Percentiles rank a stretch among this genome's conserved stretches.
These are phyloP conservation scores for Triglochin maritima DNA, from an alignment of 106 monocot species.

Conservation along the genomic window DNA sequence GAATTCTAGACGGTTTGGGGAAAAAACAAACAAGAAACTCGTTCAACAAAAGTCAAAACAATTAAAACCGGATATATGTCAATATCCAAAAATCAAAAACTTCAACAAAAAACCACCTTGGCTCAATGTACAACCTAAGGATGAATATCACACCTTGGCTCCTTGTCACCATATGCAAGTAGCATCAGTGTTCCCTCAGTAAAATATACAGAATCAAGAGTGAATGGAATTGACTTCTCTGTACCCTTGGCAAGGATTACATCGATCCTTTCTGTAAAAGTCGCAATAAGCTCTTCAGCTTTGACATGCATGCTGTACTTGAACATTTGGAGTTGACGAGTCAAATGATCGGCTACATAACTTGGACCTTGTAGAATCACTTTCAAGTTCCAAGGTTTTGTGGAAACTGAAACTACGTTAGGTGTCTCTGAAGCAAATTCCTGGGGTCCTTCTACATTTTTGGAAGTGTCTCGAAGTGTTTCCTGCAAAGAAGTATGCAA, in stretches of 20 bases:
- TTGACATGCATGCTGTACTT: conserved; percentile 33
- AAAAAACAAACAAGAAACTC: too few species aligned
- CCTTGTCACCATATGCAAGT: conserved; percentile 82
- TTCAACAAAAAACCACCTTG: too few species aligned
- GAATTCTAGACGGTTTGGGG: too few species aligned
- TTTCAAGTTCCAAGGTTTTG: conserved; percentile 18
- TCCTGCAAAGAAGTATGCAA: conserved; percentile 4
- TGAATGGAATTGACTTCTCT: conserved; percentile 51
- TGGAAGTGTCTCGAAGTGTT: conserved; percentile 9
- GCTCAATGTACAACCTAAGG: too few species aligned
- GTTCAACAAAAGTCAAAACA: too few species aligned
- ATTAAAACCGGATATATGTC: too few species aligned
- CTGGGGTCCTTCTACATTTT: conserved; percentile 9
- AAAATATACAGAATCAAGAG: conserved; percentile 84
- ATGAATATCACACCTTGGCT: conserved; percentile 57
- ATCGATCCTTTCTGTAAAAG: conserved; percentile 39
- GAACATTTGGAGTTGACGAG: conserved; percentile 29
- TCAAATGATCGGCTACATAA: conserved; percentile 19
- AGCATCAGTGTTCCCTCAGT: conserved; percentile 79
- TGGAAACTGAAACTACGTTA: neutral
- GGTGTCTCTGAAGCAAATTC: too few species aligned
- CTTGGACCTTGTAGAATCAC: neutral
- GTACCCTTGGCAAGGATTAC: conserved; percentile 26
- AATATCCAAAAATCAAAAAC: too few species aligned
- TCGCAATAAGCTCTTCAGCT: conserved; percentile 45